Percentiles rank a stretch among this genome's conserved stretches.
phyloP scores from a whole-genome alignment of 1,284 basidiomycete genomes.

The Microbotryum saponariae region DNA sequence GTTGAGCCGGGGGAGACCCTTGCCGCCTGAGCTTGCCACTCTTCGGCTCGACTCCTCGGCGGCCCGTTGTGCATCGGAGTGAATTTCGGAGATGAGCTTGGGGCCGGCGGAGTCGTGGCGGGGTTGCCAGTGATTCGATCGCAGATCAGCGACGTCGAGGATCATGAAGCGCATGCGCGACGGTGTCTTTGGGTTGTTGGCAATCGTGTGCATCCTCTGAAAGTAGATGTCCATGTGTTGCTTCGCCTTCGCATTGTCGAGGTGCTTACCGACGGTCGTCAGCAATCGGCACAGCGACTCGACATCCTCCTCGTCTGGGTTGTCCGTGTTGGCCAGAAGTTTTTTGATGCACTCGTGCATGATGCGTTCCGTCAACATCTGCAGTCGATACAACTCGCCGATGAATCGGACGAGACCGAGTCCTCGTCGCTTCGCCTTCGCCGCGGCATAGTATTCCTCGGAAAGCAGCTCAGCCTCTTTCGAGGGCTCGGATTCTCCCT shows the following conservation, averaged over 20 bases:
- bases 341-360: conserved; percentile 97
- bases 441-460: conserved; percentile 92
- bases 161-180: conserved; percentile 94
- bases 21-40: conserved; percentile 44
- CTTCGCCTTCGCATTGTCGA: conserved; percentile 70
- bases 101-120: conserved; percentile 70
- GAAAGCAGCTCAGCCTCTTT: conserved; percentile 56
- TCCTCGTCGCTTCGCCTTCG: conserved; percentile 94
- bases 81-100: conserved; percentile 79
- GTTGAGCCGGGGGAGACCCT: conserved; percentile 38
- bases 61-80: conserved; percentile 67
- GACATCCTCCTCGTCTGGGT: conserved; percentile 95
- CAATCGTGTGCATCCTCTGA: conserved; percentile 72
- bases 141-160: conserved; percentile 82
- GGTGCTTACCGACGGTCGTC: conserved; percentile 72
- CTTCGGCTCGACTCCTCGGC: conserved; percentile 59
- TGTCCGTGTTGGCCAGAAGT: conserved; percentile 80
- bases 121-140: conserved; percentile 70
- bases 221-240: conserved; percentile 90
- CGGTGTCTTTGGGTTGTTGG: conserved; percentile 63
- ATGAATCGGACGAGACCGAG: conserved; percentile 96
- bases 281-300: conserved; percentile 91
- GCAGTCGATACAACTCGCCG: conserved; percentile 93
- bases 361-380: conserved; percentile 87
- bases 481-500: conserved; percentile 17